Conservation (phyloP, 768 basidiomycete genomes). For the Leccinum broughii region DNA sequence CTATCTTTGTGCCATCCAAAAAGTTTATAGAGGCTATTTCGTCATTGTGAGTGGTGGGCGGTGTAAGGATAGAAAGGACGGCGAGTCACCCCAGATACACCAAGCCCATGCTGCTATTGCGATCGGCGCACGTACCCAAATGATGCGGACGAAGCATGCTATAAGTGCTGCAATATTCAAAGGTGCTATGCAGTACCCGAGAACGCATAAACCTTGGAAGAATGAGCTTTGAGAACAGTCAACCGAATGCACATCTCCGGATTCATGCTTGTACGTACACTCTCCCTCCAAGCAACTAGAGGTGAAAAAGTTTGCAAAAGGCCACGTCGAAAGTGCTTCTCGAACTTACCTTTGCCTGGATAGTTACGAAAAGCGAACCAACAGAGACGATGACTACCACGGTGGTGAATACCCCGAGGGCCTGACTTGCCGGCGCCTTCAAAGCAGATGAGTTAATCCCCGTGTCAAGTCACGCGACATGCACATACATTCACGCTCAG, state of each 20-base stretch:
- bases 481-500: conserved; percentile 75
- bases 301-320: conserved; percentile 1
- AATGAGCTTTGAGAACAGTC: conserved; percentile 61
- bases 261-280: conserved; percentile 53
- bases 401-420: conserved; percentile 87
- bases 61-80: neutral
- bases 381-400: conserved; percentile 93
- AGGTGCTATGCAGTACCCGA: conserved; percentile 95
- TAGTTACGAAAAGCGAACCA: conserved; percentile 86
- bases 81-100: conserved; percentile 89
- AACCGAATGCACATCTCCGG: neutral
- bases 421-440: conserved; percentile 81
- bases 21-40: conserved; percentile 86
- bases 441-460: conserved; percentile 1
- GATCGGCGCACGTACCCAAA: conserved; percentile 86
- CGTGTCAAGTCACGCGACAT: neutral
- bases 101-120: conserved; percentile 89
- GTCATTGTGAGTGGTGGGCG: conserved; percentile 2
- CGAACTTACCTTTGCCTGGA: conserved; percentile 84
- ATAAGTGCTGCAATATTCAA: conserved; percentile 88
- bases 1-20: conserved; percentile 92
- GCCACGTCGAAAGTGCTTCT: neutral
- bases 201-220: conserved; percentile 93
- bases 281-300: conserved; percentile 74
- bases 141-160: conserved; percentile 78